Evolutionary conservation across 306 rosid genomes (phyloP).

Genomic region (Mucuna pruriens): DNA sequence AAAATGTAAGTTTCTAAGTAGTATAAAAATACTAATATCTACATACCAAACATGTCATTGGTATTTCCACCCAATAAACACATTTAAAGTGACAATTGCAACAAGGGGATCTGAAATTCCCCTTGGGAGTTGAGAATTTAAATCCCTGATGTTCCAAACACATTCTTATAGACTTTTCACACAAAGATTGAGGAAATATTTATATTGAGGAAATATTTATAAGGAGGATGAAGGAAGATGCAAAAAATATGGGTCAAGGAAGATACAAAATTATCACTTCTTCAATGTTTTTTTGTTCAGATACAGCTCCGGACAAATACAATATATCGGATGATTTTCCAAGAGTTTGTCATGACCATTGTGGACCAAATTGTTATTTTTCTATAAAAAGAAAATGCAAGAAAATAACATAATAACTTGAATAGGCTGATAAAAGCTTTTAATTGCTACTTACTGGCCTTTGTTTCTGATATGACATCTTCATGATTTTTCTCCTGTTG

Average conservation of each 20-base stretch:
- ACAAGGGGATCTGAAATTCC: background rate
- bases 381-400: background rate
- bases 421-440: background rate
- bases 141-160: background rate
- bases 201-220: background rate
- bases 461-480: slow-evolving; percentile 48
- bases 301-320: background rate
- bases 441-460: slow-evolving; percentile 56
- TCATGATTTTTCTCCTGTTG: slow-evolving; percentile 48
- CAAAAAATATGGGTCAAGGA: background rate
- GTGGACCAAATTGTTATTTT: slow-evolving; percentile 10
- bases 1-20: background rate
- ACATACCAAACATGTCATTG: background rate
- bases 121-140: background rate
- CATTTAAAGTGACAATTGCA: background rate
- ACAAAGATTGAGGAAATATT: background rate
- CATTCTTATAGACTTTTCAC: background rate
- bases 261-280: background rate
- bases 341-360: slow-evolving; percentile 3
- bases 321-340: background rate
- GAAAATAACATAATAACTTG: background rate
- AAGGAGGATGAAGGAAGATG: background rate
- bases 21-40: background rate
- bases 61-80: background rate
- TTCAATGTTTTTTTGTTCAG: background rate